Evolutionary conservation across 108 stramenopile genomes (phyloP).

Genomic region (Fistulifera pelliculosa): DNA sequence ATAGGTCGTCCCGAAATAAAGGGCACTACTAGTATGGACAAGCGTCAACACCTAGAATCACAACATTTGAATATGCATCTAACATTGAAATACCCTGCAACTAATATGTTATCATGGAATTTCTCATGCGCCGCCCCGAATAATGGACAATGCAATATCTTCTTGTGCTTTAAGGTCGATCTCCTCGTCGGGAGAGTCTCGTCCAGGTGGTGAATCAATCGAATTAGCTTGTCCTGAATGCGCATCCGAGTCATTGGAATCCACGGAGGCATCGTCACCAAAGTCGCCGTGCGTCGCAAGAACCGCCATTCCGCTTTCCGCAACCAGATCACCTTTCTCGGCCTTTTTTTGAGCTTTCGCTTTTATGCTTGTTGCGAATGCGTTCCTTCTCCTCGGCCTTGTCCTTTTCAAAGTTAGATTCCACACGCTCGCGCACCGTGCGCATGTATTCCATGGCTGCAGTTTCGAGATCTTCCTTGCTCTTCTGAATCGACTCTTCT

Average conservation of each 20-base stretch:
- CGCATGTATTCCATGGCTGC: slow-evolving; percentile 63
- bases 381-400: slow-evolving; percentile 67
- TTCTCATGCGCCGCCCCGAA: slow-evolving; percentile 21
- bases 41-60: too few species aligned
- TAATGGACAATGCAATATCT: slow-evolving; percentile 68
- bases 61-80: too few species aligned
- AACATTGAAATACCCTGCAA: too few species aligned
- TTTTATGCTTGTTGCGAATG: slow-evolving; percentile 76
- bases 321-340: slow-evolving; percentile 19
- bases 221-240: slow-evolving; percentile 8
- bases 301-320: slow-evolving; percentile 19
- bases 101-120: too few species aligned
- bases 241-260: slow-evolving; percentile 8
- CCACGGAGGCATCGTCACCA: slow-evolving; percentile 12
- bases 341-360: slow-evolving; percentile 48
- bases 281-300: slow-evolving; percentile 5
- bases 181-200: slow-evolving; percentile 22
- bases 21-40: too few species aligned
- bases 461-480: slow-evolving; percentile 25
- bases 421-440: slow-evolving; percentile 56
- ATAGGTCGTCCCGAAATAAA: too few species aligned
- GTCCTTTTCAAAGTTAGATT: slow-evolving; percentile 53
- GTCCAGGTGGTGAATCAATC: slow-evolving; percentile 12
- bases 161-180: slow-evolving; percentile 53
- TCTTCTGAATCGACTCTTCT: slow-evolving; percentile 7